A percentile compares a stretch with the other conserved stretches of the same genome.
Conservation (phyloP, 345 rosid species). For the Acer negundo region DNA sequence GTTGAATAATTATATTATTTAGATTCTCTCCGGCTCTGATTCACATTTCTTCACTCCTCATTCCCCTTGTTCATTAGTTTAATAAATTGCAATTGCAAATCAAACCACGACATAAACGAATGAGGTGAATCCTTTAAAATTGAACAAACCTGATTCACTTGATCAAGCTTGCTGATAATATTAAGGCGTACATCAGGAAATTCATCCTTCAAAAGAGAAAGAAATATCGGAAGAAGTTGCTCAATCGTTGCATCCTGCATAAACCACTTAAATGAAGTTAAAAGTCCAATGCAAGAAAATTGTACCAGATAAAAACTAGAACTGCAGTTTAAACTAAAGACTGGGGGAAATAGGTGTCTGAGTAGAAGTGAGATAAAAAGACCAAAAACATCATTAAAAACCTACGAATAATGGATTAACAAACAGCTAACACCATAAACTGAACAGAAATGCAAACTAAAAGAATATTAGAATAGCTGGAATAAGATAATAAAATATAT, state of each 20-base stretch:
- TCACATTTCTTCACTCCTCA: not conserved
- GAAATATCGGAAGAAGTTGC: constrained; percentile 97
- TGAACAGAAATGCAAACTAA: not conserved
- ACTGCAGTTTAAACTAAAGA: not conserved
- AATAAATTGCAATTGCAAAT: not conserved
- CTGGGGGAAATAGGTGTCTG: not conserved
- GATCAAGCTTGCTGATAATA: constrained; percentile 97
- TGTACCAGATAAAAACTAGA: not conserved
- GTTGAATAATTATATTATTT: not conserved
- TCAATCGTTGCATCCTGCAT: constrained; percentile 88
- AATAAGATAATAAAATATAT: not conserved
- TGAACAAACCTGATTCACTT: constrained; percentile 87
- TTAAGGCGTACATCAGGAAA: constrained; percentile 97
- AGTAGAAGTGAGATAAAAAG: not conserved
- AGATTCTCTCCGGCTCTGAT: not conserved
- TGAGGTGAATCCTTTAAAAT: constrained; percentile 2
- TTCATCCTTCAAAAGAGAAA: constrained; percentile 92
- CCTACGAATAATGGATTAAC: not conserved
- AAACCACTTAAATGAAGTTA: constrained; percentile 23
- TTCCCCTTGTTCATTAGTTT: not conserved
- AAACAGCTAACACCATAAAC: not conserved
- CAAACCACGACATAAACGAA: constrained; percentile 1
- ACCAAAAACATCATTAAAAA: not conserved
- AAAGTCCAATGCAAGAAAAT: constrained; percentile 12
- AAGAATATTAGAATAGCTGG: not conserved